A percentile compares a stretch with the other conserved stretches of the same genome.
Evolutionary conservation across 306 rosid species (phyloP).

Genomic region (Mimosa bimucronata): DNA sequence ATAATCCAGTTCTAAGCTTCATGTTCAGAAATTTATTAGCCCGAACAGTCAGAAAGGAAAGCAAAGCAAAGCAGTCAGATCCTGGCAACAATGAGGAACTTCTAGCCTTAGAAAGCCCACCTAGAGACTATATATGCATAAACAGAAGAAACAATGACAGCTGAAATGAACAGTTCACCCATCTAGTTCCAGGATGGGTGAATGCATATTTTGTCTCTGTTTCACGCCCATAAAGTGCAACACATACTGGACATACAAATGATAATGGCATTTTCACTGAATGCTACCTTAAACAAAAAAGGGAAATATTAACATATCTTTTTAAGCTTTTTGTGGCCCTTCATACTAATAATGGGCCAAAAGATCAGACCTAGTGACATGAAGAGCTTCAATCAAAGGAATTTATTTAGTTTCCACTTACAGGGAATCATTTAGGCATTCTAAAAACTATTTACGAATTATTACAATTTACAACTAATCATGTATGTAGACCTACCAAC

Average conservation of each 20-base stretch:
- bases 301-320: background rate
- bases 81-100: constrained; percentile 13
- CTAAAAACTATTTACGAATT: constrained; percentile 24
- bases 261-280: constrained; percentile 24
- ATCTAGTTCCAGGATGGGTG: constrained; percentile 21
- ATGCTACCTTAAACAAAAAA: constrained; percentile 27
- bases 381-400: background rate
- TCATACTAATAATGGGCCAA: constrained; percentile 6
- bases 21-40: constrained; percentile 12
- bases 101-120: background rate
- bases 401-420: background rate
- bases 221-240: constrained; percentile 14
- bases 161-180: constrained; percentile 23
- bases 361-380: background rate
- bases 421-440: constrained; percentile 28
- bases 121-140: constrained; percentile 6
- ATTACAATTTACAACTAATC: constrained; percentile 34
- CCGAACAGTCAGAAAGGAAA: constrained; percentile 25
- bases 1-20: constrained; percentile 15
- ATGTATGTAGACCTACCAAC: constrained; percentile 62
- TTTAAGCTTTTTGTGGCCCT: background rate
- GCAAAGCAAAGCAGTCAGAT: constrained; percentile 19
- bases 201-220: constrained; percentile 8
- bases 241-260: constrained; percentile 25
- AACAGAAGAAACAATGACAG: background rate